A percentile compares a stretch with the other conserved stretches of the same genome.
phyloP scores from a whole-genome alignment of 176 grass and related monocot species.

The Poa pratensis region DNA sequence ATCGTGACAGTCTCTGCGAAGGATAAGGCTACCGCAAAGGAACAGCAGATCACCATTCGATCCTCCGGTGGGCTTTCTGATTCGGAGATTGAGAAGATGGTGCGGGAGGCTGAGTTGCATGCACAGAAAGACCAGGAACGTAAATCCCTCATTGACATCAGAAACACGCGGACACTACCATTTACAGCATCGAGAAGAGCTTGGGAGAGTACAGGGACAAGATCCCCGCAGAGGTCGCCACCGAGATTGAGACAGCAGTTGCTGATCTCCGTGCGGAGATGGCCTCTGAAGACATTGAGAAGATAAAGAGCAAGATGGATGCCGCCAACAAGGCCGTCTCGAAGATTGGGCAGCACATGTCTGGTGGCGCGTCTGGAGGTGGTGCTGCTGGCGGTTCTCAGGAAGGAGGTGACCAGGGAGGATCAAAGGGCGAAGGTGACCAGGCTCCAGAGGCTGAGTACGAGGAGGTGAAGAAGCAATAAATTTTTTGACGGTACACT shows the following conservation, averaged over 20 bases:
- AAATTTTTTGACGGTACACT: neutral
- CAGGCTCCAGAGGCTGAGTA: conserved; percentile 53
- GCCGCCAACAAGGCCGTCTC: conserved; percentile 47
- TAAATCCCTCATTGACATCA: conserved; percentile 53
- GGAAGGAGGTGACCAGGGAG: conserved; percentile 10
- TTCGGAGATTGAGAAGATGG: neutral
- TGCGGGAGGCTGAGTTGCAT: conserved; percentile 27
- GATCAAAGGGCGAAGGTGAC: conserved; percentile 36
- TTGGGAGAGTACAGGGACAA: conserved; percentile 54
- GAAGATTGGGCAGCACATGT: conserved; percentile 44
- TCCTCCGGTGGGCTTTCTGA: conserved; percentile 14
- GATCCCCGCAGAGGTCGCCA: conserved; percentile 43
- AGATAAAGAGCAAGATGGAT: conserved; percentile 48
- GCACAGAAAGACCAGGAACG: conserved; percentile 26
- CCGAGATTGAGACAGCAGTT: conserved; percentile 49
- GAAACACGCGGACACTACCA: conserved; percentile 55
- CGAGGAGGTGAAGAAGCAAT: conserved; percentile 48
- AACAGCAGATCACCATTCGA: conserved; percentile 31
- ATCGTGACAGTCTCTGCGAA: conserved; percentile 29
- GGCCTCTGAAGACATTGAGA: conserved; percentile 46
- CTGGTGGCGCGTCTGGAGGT: conserved; percentile 22
- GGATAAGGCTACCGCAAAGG: conserved; percentile 24
- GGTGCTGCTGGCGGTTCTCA: neutral
- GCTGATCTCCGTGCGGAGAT: conserved; percentile 37
- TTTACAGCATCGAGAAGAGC: conserved; percentile 60